These are phyloP conservation scores for Parachaetomium inaequale DNA, from an alignment of 495 filamentous ascomycete species.

Conservation along the genomic window DNA sequence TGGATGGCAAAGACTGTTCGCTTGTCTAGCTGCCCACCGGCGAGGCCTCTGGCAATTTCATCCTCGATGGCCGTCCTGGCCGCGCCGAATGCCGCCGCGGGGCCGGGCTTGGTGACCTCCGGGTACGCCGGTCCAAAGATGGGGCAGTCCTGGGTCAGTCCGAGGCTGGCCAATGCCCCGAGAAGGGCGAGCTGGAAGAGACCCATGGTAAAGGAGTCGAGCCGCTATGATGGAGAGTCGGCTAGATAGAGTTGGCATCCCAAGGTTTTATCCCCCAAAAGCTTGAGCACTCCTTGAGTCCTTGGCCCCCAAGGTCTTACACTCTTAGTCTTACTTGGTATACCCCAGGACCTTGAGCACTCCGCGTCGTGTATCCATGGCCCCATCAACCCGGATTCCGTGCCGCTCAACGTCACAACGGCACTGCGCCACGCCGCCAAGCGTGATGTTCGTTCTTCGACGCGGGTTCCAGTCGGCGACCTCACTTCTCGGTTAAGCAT, in stretches of 20 bases:
- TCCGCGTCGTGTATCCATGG: not conserved
- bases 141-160: slow-evolving; percentile 22
- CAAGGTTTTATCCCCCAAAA: too few species aligned
- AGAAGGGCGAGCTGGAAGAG: not conserved
- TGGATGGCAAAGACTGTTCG: slow-evolving; percentile 16
- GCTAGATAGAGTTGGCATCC: not conserved
- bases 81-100: not conserved
- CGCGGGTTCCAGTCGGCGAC: too few species aligned
- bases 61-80: slow-evolving; percentile 6
- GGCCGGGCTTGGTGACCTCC: slow-evolving; percentile 3
- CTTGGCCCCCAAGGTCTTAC: not conserved
- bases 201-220: not conserved
- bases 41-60: slow-evolving; percentile 7
- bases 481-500: too few species aligned
- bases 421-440: not conserved
- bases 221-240: not conserved
- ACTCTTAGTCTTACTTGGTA: too few species aligned
- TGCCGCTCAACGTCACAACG: not conserved
- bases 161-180: not conserved
- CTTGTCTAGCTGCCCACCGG: slow-evolving; percentile 1
- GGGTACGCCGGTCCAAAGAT: slow-evolving; percentile 25
- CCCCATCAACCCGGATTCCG: not conserved
- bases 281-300: too few species aligned
- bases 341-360: too few species aligned
- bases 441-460: too few species aligned